Percentiles rank a stretch among this genome's conserved stretches.
Evolutionary conservation across 2,329 filamentous ascomycete genomes (phyloP).

Genomic region (Fusarium chlamydosporum): DNA sequence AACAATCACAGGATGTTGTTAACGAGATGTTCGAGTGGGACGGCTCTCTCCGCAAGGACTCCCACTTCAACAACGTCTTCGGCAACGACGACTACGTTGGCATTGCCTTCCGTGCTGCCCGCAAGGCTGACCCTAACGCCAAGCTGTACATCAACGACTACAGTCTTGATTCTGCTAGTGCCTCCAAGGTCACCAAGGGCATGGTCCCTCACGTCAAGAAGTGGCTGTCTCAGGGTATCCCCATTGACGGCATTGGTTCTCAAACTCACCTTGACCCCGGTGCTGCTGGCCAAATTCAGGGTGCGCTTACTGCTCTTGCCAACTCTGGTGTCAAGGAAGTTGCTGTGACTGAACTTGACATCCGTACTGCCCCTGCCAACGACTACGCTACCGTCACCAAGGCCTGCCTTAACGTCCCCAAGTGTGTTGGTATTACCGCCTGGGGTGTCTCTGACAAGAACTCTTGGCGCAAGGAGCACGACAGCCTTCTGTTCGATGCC

Average conservation of each 20-base stretch:
- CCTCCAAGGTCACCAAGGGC: slow-evolving; percentile 69
- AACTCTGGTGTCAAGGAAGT: slow-evolving; percentile 67
- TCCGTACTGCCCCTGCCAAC: slow-evolving; percentile 66
- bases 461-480: slow-evolving; percentile 55
- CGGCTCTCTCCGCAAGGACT: slow-evolving; percentile 67
- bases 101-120: slow-evolving; percentile 78
- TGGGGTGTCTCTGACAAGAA: slow-evolving; percentile 67
- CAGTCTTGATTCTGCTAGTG: slow-evolving; percentile 73
- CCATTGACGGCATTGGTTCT: slow-evolving; percentile 67
- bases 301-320: slow-evolving; percentile 61
- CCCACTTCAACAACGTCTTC: slow-evolving; percentile 76
- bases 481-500: slow-evolving; percentile 68
- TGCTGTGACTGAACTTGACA: slow-evolving; percentile 78
- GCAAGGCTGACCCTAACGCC: slow-evolving; percentile 74
- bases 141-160: slow-evolving; percentile 84
- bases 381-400: slow-evolving; percentile 72
- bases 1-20: slow-evolving; percentile 66
- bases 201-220: slow-evolving; percentile 73
- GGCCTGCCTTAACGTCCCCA: slow-evolving; percentile 69
- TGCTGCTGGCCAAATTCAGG: slow-evolving; percentile 56
- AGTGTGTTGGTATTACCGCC: slow-evolving; percentile 76
- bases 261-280: slow-evolving; percentile 66
- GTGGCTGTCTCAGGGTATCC: slow-evolving; percentile 71
- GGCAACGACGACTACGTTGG: slow-evolving; percentile 75
- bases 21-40: slow-evolving; percentile 77